Evolutionary conservation across 2,329 filamentous ascomycete genomes (phyloP).

Genomic region (Cordyceps javanica): DNA sequence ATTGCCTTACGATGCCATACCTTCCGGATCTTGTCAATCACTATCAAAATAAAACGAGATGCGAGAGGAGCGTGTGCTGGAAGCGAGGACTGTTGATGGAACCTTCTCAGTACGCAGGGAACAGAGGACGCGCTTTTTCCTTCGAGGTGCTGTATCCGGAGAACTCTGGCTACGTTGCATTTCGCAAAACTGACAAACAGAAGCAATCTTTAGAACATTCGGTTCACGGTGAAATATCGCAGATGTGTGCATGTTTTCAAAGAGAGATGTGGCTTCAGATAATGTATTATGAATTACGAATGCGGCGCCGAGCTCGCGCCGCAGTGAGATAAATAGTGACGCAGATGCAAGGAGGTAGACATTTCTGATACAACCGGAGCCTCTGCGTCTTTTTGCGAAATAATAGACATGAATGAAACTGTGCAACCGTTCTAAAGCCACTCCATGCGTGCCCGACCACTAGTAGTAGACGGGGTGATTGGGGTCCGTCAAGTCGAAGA

Average conservation of each 20-base stretch:
- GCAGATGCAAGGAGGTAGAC: not conserved
- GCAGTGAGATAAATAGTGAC: not conserved
- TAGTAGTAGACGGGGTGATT: constrained; percentile 44
- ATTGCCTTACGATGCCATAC: too few relatives aligned
- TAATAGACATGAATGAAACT: not conserved
- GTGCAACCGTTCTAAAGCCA: not conserved
- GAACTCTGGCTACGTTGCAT: too few relatives aligned
- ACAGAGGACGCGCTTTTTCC: not conserved
- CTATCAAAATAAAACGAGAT: not conserved
- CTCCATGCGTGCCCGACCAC: too few relatives aligned
- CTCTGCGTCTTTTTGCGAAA: not conserved
- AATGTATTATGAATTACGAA: not conserved
- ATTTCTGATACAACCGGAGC: not conserved
- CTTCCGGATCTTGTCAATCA: not conserved
- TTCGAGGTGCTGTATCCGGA: not conserved
- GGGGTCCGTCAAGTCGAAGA: constrained; percentile 52
- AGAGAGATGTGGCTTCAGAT: not conserved
- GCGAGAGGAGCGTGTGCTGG: not conserved
- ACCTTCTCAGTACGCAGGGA: not conserved
- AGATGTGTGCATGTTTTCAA: not conserved
- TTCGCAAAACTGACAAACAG: not conserved
- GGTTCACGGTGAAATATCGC: not conserved
- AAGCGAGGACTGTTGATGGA: not conserved
- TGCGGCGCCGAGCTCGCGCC: not conserved
- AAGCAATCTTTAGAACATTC: not conserved